Base-by-base conservation (phyloP, 108 stramenopile species). In the Skeletonema grethae region DNA sequence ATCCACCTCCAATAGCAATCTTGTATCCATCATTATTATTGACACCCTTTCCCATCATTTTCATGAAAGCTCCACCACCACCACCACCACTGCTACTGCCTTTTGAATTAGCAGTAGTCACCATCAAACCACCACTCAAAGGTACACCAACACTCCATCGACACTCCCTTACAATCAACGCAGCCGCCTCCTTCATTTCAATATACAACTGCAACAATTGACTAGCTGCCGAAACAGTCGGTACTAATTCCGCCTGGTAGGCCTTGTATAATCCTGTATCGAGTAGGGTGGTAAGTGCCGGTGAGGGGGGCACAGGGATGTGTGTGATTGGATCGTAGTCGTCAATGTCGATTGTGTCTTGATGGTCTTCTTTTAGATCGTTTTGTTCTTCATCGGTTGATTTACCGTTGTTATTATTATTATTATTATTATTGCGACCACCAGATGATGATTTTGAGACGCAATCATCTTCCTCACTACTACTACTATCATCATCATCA, bases 221-320 rank as follows among this genome's bases (percentile, higher is more conserved):
- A 48, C 86, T 77, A 12, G 84, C 84, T 30, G 90, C 68, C 32
- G 65, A 81, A 4, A 86, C 79, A 3, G 91, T 91, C 18, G 87
- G 87, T 7, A 88, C 85, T 57, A 95, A 55, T 69, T 91, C 86
- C 57, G 85, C 91, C 68, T 93, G 87, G 45, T 86, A 76, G 55
- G 88, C 57, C 9, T 85, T 82, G 69, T 83, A 93, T 7, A 95
- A 76, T 7, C 88, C 91, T 9, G 79, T 68, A 80, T 95, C 94
- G 50, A 95, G 67, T 1, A 95, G 57, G n/a, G 91, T 91, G 25
- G 79, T 90, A 24, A 95, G 61, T 1, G 87, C 94, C 0, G 94
- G 91, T 0, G 82, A 79, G 31, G 78, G 36, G 1, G 8, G 18
- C 0, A 71, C 66, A 2, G 2, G 15, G 3, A n/a, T 43, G 41